phyloP scores from a whole-genome alignment of 495 filamentous ascomycete species.

The Penicillium chermesinum region DNA sequence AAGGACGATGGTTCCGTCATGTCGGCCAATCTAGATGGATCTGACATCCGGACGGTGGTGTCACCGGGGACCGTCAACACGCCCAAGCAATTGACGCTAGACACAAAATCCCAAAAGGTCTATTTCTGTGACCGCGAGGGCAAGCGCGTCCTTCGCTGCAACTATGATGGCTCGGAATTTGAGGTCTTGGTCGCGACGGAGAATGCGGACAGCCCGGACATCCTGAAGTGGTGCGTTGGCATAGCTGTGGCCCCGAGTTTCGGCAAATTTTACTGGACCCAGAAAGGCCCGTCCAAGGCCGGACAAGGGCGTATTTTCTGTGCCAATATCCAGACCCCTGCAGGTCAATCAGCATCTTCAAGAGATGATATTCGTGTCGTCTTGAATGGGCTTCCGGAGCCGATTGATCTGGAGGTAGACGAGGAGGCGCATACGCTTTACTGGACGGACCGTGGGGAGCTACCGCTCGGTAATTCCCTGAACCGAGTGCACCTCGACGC shows the following conservation, averaged over 20 bases:
- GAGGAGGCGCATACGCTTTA: background rate
- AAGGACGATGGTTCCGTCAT: constrained; percentile 39
- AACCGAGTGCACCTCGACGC: constrained; percentile 26
- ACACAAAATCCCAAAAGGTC: constrained; percentile 25
- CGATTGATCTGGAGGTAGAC: background rate
- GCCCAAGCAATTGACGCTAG: constrained; percentile 47
- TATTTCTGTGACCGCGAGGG: constrained; percentile 55
- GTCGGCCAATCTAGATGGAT: constrained; percentile 37
- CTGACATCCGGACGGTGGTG: constrained; percentile 28
- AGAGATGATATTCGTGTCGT: constrained; percentile 37
- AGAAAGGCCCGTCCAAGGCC: constrained; percentile 50
- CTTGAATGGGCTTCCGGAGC: background rate
- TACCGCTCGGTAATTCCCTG: background rate
- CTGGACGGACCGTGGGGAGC: background rate
- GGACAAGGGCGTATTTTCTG: constrained; percentile 44
- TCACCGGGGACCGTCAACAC: constrained; percentile 41
- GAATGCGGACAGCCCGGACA: constrained; percentile 8
- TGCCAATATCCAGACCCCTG: constrained; percentile 33
- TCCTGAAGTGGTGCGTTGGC: constrained; percentile 30
- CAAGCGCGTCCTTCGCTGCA: constrained; percentile 38
- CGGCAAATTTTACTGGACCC: constrained; percentile 52
- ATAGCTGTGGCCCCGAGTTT: constrained; percentile 21
- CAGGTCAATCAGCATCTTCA: constrained; percentile 10
- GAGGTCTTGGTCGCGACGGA: constrained; percentile 34
- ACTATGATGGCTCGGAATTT: constrained; percentile 39